A percentile compares a stretch with the other conserved stretches of the same genome.
These are phyloP conservation scores for Endocalyx cinctus DNA, from an alignment of 2,329 filamentous ascomycete genomes.

Conservation along the genomic window DNA sequence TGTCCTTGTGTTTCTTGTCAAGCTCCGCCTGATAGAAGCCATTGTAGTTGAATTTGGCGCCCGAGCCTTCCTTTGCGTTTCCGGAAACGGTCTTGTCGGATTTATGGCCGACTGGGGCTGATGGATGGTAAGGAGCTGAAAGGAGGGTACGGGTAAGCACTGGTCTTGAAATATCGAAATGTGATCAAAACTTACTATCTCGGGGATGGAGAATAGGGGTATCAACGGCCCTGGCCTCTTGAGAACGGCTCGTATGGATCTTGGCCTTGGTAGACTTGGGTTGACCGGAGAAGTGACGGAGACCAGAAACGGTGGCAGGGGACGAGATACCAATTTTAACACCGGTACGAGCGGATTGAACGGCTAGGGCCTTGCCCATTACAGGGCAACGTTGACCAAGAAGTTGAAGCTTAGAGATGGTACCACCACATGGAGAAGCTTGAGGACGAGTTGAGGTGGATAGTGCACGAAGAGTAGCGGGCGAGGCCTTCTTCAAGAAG, in stretches of 20 bases:
- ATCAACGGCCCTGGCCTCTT: conserved; percentile 76
- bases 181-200: conserved; percentile 53
- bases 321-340: conserved; percentile 32
- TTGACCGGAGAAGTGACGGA: conserved; percentile 48
- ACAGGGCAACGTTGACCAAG: conserved; percentile 93
- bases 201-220: conserved; percentile 42
- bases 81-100: conserved; percentile 20
- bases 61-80: conserved; percentile 19
- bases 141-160: conserved; percentile 24
- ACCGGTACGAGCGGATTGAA: conserved; percentile 64
- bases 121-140: conserved; percentile 32
- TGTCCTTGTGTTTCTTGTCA: conserved; percentile 99
- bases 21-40: conserved; percentile 82
- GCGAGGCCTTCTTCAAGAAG: conserved; percentile 91
- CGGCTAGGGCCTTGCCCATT: conserved; percentile 95
- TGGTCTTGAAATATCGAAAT: too few species aligned
- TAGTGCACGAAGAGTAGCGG: conserved; percentile 84
- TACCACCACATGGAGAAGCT: conserved; percentile 74
- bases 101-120: conserved; percentile 24
- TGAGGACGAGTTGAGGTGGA: conserved; percentile 67
- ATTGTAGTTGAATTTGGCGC: conserved; percentile 80
- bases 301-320: conserved; percentile 40
- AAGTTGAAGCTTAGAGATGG: conserved; percentile 95
- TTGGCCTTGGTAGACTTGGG: conserved; percentile 59
- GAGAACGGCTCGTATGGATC: conserved; percentile 74